Percentiles rank a stretch among this genome's conserved stretches.
Evolutionary conservation across 2,329 filamentous ascomycete species (phyloP).

Genomic region (Didymella arachidicola): DNA sequence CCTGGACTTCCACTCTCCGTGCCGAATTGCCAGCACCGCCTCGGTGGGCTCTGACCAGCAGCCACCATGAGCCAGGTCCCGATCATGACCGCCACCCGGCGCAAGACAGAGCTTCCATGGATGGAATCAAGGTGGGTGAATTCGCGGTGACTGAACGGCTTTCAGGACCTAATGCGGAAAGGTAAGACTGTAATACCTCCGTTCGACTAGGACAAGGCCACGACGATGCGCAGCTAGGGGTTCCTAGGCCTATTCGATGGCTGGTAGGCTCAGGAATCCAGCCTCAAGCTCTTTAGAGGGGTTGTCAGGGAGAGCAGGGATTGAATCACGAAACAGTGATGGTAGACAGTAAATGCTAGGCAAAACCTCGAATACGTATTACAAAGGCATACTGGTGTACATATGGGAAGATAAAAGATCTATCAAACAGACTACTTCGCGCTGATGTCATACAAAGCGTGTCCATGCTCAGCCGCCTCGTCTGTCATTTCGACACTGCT

Average conservation of each 20-base stretch:
- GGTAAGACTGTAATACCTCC: constrained; percentile 23
- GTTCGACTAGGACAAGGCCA: constrained; percentile 17
- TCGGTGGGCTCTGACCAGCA: constrained; percentile 1
- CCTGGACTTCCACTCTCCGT: background rate
- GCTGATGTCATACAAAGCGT: constrained; percentile 31
- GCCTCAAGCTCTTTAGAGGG: constrained; percentile 4
- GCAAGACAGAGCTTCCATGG: constrained; percentile 1
- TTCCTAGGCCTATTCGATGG: constrained; percentile 13
- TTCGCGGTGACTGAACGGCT: constrained; percentile 7
- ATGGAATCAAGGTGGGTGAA: constrained; percentile 6
- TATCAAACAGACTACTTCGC: constrained; percentile 24
- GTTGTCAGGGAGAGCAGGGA: constrained; percentile 7
- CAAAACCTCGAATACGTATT: constrained; percentile 6
- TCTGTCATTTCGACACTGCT: constrained; percentile 14
- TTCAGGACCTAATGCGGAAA: constrained; percentile 21
- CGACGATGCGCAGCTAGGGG: constrained; percentile 21
- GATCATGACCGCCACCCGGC: constrained; percentile 7
- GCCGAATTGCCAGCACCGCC: background rate
- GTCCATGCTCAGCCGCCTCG: constrained; percentile 29
- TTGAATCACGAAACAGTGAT: background rate
- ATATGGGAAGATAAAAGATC: background rate
- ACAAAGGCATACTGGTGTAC: constrained; percentile 7
- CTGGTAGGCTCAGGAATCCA: constrained; percentile 16
- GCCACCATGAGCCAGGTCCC: background rate
- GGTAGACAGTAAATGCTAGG: background rate